These are phyloP conservation scores for Arachis stenosperma DNA, from an alignment of 306 rosid species.

Conservation along the genomic window DNA sequence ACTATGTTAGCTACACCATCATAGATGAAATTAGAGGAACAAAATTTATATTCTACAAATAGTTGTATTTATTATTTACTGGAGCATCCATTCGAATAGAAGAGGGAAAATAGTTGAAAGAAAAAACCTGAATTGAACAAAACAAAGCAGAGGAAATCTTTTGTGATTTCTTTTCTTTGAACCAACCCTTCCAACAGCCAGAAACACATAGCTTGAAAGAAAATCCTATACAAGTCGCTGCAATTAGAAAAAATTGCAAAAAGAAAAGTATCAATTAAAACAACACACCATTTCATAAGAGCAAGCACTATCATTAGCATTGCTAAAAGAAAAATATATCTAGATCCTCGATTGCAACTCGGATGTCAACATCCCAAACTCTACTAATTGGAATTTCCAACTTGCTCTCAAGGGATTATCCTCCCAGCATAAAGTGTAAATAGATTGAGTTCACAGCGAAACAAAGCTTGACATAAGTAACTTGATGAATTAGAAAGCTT, in stretches of 20 bases:
- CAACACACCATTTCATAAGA: slow-evolving; percentile 1
- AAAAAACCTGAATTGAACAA: no score
- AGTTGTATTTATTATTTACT: no score
- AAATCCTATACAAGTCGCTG: slow-evolving; percentile 94
- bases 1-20: no score
- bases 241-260: slow-evolving; percentile 39
- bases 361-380: slow-evolving; percentile 31
- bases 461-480: slow-evolving; percentile 11
- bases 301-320: slow-evolving; percentile 20
- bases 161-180: slow-evolving; percentile 40
- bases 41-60: no score
- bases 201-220: slow-evolving; percentile 78
- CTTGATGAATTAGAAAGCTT: slow-evolving; percentile 17
- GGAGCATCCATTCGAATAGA: no score
- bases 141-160: no score
- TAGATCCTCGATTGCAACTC: slow-evolving; percentile 26
- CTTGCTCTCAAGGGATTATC: slow-evolving; percentile 24
- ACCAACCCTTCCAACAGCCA: slow-evolving; percentile 98
- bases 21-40: no score
- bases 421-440: slow-evolving; percentile 16
- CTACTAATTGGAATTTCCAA: slow-evolving; percentile 28
- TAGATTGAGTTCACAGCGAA: slow-evolving; percentile 28
- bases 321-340: slow-evolving; percentile 34
- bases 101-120: no score
- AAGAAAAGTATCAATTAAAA: slow-evolving; percentile 15